phyloP scores from a whole-genome alignment of 225 moss, liverwort and hornwort genomes.

The Marchantia polymorpha region DNA sequence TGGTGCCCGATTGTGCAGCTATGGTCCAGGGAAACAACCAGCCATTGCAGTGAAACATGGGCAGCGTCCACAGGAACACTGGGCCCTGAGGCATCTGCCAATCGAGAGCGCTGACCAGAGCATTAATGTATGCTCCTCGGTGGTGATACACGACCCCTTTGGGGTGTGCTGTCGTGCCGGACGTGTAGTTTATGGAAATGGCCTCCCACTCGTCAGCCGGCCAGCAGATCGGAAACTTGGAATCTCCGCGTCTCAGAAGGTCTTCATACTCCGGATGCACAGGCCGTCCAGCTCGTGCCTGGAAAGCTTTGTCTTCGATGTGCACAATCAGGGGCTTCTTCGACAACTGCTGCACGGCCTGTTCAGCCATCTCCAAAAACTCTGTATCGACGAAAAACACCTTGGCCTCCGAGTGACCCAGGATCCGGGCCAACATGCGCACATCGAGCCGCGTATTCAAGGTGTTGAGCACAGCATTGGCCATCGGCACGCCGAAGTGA shows the following conservation, averaged over 20 bases:
- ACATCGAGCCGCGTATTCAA: conserved; percentile 42
- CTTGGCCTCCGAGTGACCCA: conserved; percentile 46
- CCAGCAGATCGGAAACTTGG: conserved; percentile 40
- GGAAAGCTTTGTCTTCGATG: conserved; percentile 42
- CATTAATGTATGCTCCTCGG: conserved; percentile 59
- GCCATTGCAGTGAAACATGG: conserved; percentile 84
- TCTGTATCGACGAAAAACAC: conserved; percentile 66
- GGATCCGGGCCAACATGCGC: conserved; percentile 28
- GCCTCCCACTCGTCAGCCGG: conserved; percentile 78
- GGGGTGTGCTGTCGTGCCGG: conserved; percentile 78
- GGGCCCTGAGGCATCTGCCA: conserved; percentile 55
- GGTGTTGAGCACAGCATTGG: conserved; percentile 40
- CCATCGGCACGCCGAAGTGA: conserved; percentile 45
- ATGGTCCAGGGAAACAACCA: conserved; percentile 75
- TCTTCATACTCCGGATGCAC: conserved; percentile 54
- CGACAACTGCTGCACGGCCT: conserved; percentile 38
- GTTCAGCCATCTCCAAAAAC: conserved; percentile 44
- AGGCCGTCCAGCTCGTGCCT: not conserved
- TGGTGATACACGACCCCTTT: conserved; percentile 81
- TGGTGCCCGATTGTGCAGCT: conserved; percentile 72
- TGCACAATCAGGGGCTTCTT: conserved; percentile 52
- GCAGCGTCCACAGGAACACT: conserved; percentile 74
- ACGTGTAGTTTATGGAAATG: conserved; percentile 73
- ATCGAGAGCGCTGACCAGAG: conserved; percentile 43
- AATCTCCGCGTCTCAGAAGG: conserved; percentile 50